Evolutionary conservation across 108 stramenopile species (phyloP).

Genomic region (Heterococcus sp.): DNA sequence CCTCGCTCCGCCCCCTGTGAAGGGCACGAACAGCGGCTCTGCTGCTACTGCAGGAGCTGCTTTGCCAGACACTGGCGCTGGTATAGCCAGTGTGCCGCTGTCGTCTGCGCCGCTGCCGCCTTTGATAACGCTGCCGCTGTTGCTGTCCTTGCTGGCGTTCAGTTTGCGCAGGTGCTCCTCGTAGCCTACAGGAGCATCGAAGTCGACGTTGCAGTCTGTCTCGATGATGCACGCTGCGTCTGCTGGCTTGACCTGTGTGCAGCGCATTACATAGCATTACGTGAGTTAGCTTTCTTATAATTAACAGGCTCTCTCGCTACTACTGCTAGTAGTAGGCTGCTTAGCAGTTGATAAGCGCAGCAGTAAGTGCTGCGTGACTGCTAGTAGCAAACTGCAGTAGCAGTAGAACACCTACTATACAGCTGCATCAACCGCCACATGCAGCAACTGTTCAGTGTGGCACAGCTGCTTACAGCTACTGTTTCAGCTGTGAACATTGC

Average conservation of each 20-base stretch:
- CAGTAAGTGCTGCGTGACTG: no score
- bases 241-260: constrained; percentile 35
- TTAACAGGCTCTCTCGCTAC: no score
- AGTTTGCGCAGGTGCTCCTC: constrained; percentile 32
- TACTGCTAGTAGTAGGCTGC: no score
- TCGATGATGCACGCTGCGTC: constrained; percentile 63
- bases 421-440: no score
- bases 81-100: neutral
- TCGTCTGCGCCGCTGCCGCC: neutral
- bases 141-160: neutral
- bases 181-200: constrained; percentile 64
- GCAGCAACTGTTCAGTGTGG: no score
- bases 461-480: no score
- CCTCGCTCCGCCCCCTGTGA: constrained; percentile 2
- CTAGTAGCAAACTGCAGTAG: no score
- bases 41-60: neutral
- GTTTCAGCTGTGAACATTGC: no score
- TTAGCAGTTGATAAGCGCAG: no score
- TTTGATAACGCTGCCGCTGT: neutral
- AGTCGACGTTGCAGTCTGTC: constrained; percentile 66
- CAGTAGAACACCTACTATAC: no score
- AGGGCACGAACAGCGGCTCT: constrained; percentile 29
- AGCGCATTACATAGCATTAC: no score
- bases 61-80: neutral
- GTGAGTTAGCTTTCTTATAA: no score